Percentiles rank a stretch among this genome's conserved stretches.
phyloP scores from a whole-genome alignment of 148 eudicot species.

The Chenopodium berlandieri region DNA sequence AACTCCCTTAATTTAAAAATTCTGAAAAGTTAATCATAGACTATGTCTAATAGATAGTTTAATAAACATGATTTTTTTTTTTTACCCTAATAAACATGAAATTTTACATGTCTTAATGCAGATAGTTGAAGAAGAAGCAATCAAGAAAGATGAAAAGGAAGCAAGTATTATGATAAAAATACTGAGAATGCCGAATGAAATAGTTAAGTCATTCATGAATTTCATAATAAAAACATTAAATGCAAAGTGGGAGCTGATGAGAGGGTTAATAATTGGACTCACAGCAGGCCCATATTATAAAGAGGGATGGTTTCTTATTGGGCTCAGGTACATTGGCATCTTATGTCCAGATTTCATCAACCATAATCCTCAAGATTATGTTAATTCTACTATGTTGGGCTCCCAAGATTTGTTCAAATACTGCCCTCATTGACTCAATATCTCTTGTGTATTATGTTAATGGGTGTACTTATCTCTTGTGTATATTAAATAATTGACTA shows the following conservation, averaged over 20 bases:
- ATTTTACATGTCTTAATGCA: neutral
- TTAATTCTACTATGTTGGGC: constrained; percentile 48
- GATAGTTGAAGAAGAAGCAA: constrained; percentile 21
- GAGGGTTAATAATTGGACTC: constrained; percentile 47
- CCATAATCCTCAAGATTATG: constrained; percentile 58
- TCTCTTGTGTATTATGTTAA: no score
- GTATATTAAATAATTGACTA: no score
- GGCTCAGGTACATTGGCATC: constrained; percentile 38
- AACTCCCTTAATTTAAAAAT: no score
- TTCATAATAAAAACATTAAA: constrained; percentile 27
- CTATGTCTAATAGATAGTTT: no score
- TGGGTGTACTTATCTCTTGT: no score
- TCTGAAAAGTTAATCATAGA: no score
- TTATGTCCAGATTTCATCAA: constrained; percentile 38
- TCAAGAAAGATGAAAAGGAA: constrained; percentile 25
- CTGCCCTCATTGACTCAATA: neutral
- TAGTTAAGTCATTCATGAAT: neutral
- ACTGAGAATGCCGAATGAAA: constrained; percentile 8
- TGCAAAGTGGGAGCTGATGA: constrained; percentile 60
- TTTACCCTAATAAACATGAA: no score
- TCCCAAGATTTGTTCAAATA: constrained; percentile 20
- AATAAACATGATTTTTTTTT: no score
- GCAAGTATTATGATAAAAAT: neutral
- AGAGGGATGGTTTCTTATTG: constrained; percentile 39
- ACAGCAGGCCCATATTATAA: constrained; percentile 44